Evolutionary conservation across 2,329 filamentous ascomycete genomes (phyloP).

Genomic region (Colletotrichum sp.): DNA sequence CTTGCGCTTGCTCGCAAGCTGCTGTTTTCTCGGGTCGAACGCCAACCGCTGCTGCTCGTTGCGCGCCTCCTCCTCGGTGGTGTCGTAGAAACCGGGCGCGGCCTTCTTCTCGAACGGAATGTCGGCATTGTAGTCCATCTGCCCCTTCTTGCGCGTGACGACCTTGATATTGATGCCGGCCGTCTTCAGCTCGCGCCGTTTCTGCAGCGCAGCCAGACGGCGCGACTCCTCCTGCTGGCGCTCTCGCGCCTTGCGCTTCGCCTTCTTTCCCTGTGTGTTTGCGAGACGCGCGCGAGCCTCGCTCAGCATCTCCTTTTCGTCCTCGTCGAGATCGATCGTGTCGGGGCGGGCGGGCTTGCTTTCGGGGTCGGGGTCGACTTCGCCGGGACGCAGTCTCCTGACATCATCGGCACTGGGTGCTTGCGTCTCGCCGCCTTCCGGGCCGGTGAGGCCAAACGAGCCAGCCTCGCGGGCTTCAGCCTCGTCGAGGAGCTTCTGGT

Average conservation of each 20-base stretch:
- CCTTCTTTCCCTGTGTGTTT: constrained; percentile 99
- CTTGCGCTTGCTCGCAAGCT: constrained; percentile 90
- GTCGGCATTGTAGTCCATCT: constrained; percentile 99
- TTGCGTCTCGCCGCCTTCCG: constrained; percentile 82
- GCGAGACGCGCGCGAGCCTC: constrained; percentile 95
- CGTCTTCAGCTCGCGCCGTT: constrained; percentile 94
- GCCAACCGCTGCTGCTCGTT: constrained; percentile 86
- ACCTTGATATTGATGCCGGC: constrained; percentile 99
- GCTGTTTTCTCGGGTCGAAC: constrained; percentile 93
- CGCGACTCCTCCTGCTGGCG: constrained; percentile 94
- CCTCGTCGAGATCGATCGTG: constrained; percentile 97
- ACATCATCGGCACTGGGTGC: constrained; percentile 95
- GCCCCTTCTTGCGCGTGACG: constrained; percentile 85
- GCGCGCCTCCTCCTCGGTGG: constrained; percentile 75
- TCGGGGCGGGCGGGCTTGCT: constrained; percentile 95
- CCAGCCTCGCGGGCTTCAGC: constrained; percentile 89
- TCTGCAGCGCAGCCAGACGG: constrained; percentile 87
- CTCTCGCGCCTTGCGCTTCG: constrained; percentile 95
- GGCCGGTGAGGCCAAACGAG: constrained; percentile 81
- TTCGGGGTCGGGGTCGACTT: constrained; percentile 96
- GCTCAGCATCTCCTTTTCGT: constrained; percentile 99
- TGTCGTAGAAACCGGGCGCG: constrained; percentile 91
- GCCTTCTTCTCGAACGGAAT: constrained; percentile 97
- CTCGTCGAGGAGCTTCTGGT: constrained; percentile 95
- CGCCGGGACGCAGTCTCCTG: constrained; percentile 84